Conservation (phyloP, 768 basidiomycete genomes). For the Russula sp. region DNA sequence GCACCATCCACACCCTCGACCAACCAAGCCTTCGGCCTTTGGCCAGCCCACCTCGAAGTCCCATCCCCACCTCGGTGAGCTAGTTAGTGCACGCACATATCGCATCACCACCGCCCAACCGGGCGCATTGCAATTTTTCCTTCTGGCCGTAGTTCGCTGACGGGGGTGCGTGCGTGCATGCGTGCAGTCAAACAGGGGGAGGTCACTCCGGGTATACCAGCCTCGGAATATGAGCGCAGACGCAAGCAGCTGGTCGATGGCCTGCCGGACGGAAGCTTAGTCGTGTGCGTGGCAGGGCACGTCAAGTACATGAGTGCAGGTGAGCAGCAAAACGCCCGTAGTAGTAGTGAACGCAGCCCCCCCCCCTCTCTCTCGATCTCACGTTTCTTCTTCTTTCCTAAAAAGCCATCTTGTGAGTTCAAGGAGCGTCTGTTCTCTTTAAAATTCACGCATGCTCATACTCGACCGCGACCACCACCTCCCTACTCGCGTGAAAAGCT, state of each 20-base stretch:
- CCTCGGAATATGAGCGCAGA: conserved; percentile 37
- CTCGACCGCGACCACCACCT: not conserved
- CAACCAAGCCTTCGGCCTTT: conserved; percentile 33
- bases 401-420: conserved; percentile 21
- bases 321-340: no score
- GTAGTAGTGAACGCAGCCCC: not conserved
- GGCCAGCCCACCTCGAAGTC: conserved; percentile 38
- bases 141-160: not conserved
- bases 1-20: not conserved
- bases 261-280: conserved; percentile 36
- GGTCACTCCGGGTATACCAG: conserved; percentile 38
- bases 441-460: no score
- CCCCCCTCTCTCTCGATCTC: not conserved
- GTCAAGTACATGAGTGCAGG: conserved; percentile 36
- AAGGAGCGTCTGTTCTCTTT: no score
- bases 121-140: not conserved
- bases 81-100: no score
- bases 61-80: conserved; percentile 37
- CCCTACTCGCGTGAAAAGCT: conserved; percentile 50
- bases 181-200: conserved; percentile 28
- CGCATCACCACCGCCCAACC: not conserved
- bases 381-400: not conserved
- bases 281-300: conserved; percentile 39
- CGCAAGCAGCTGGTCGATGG: conserved; percentile 34
- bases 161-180: not conserved